Base-by-base conservation (phyloP, 129 eudicot species). In the Logfia minima region DNA sequence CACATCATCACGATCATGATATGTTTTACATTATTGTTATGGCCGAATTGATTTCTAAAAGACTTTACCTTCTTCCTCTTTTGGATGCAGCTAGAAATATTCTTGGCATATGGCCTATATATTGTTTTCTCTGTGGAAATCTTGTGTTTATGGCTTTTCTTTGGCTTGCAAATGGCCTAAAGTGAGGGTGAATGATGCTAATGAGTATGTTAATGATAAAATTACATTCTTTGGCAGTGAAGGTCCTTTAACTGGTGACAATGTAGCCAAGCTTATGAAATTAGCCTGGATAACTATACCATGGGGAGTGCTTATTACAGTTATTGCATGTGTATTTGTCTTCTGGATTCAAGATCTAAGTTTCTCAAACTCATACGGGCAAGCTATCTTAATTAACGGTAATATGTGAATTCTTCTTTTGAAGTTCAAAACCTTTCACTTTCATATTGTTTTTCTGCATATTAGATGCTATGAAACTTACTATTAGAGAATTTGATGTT, bases 221-320 rank as follows among this genome's bases (percentile, higher is more conserved):
- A 43, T 21, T 4, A 13, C 11, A 0, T 52, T 62, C 16, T 75
- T 79, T 77, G 80, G 82, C 92, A 91, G 99, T 63, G 86, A 88
- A 79, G 89, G 80, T 75, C 81, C 78, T 72, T 86, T 88, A 62
- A 78, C 35, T 8, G 86, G 80, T 75, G 95, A 77, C 74, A 87
- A 88, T 83, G 83, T 84, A 21, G 87, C 92, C 24, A 85, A 86
- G 70, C 86, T 95, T 73, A 70, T 95, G 85, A 89, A 89, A 70
- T 86, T 95, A 79, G 96, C 99, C 2, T 95, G 99, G 99, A 77
- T 91, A 71, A 87, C 92, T 83, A 66, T 92, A 66, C 99, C 99
- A 29, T 73, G 89, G 68, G 99, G 99, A 74, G 79, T 88, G 65
- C 6, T 89, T 14, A 81, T 88, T 62, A 89, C 97, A 43, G 28